These are phyloP conservation scores for Moesziomyces antarcticus DNA, from an alignment of 1,284 basidiomycete species.

Conservation along the genomic window DNA sequence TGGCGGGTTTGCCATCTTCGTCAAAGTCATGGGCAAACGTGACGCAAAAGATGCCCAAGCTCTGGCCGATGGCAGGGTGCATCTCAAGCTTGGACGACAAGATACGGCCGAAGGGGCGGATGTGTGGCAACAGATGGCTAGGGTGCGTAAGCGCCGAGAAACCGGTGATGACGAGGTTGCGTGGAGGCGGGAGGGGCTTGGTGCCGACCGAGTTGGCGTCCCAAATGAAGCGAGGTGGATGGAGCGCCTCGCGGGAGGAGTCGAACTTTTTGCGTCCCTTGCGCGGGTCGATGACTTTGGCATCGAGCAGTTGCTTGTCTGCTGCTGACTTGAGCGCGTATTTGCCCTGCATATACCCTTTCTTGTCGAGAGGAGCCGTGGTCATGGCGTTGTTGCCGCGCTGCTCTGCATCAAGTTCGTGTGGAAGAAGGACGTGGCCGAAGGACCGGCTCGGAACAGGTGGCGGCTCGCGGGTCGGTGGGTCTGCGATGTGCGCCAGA, in stretches of 20 bases:
- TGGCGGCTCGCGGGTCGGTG: not conserved
- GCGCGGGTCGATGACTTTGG: conserved; percentile 13
- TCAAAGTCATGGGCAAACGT: conserved; percentile 72
- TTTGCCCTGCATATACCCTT: not conserved
- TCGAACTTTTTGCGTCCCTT: conserved; percentile 6
- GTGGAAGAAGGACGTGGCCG: conserved; percentile 41
- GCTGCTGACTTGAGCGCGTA: conserved; percentile 9
- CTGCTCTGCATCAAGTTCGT: conserved; percentile 39
- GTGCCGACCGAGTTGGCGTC: conserved; percentile 80
- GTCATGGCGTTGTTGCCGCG: conserved; percentile 25
- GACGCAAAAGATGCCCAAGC: conserved; percentile 84
- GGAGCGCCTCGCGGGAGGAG: conserved; percentile 15
- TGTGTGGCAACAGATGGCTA: conserved; percentile 76
- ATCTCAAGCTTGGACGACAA: conserved; percentile 81
- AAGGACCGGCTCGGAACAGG: conserved; percentile 16
- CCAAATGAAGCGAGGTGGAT: conserved; percentile 72
- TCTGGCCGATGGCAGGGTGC: conserved; percentile 81
- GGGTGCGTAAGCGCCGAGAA: conserved; percentile 80
- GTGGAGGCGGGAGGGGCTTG: conserved; percentile 76
- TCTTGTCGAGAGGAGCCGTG: conserved; percentile 13
- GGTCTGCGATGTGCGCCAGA: not conserved
- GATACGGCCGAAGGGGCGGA: conserved; percentile 77
- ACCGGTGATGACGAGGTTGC: conserved; percentile 78
- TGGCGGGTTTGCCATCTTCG: conserved; percentile 32
- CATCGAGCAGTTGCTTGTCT: conserved; percentile 22